Evolutionary conservation across 176 grass and related monocot species (phyloP).

Genomic region (Panicum miliaceum): DNA sequence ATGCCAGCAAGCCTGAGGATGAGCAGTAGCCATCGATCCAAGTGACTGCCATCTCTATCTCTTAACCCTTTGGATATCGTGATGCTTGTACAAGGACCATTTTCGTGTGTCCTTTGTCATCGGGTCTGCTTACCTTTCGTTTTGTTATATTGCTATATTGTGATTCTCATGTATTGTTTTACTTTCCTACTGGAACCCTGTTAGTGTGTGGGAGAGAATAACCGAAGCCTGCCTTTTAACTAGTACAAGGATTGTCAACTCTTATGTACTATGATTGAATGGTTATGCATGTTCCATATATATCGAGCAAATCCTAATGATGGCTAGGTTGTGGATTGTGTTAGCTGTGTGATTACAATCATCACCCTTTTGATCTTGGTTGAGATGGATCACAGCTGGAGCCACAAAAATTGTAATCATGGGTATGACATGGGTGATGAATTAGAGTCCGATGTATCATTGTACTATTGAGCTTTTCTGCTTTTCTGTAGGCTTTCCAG

Average conservation of each 20-base stretch:
- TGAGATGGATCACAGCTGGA: slow-evolving; percentile 11
- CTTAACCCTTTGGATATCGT: slow-evolving; percentile 46
- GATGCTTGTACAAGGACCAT: slow-evolving; percentile 63
- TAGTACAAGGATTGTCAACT: slow-evolving; percentile 48
- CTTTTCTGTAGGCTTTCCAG: slow-evolving; percentile 19
- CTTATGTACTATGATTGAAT: slow-evolving; percentile 46
- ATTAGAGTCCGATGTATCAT: slow-evolving; percentile 3
- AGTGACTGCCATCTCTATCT: slow-evolving; percentile 19
- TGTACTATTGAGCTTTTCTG: slow-evolving; percentile 34
- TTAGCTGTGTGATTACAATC: slow-evolving; percentile 23
- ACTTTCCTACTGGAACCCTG: slow-evolving; percentile 54
- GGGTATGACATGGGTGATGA: neutral
- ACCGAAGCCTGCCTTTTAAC: slow-evolving; percentile 52
- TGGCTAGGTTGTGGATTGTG: neutral
- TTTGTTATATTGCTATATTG: slow-evolving; percentile 52
- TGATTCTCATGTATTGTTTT: slow-evolving; percentile 45
- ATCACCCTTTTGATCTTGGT: slow-evolving; percentile 6
- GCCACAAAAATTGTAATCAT: slow-evolving; percentile 21
- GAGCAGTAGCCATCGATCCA: slow-evolving; percentile 56
- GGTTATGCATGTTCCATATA: slow-evolving; percentile 38
- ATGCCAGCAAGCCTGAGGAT: slow-evolving; percentile 74
- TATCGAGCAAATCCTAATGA: slow-evolving; percentile 34
- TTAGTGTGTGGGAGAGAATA: slow-evolving; percentile 45
- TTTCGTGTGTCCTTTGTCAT: slow-evolving; percentile 52
- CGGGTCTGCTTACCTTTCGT: slow-evolving; percentile 52